phyloP scores from a whole-genome alignment of 1,284 basidiomycete species.

The Ustilago curta region DNA sequence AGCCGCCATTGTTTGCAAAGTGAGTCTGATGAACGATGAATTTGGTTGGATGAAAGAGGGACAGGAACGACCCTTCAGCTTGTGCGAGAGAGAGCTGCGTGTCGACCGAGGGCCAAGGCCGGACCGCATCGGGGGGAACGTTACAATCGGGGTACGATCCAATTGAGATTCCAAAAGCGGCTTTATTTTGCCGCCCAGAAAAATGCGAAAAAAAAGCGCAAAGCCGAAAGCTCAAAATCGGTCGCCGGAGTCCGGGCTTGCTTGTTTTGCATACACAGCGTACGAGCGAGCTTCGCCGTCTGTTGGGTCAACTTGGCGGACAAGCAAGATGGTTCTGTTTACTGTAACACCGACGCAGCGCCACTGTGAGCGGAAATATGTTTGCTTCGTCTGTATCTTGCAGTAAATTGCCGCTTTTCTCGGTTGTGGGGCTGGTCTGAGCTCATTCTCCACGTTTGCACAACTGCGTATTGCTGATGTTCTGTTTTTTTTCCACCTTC shows the following conservation, averaged over 20 bases:
- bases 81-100: neutral
- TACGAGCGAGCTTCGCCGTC: too few relatives aligned
- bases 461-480: neutral
- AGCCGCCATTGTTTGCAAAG: slow-evolving; percentile 13
- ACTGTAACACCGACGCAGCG: neutral
- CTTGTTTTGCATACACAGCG: too few relatives aligned
- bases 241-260: slow-evolving; percentile 4
- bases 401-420: neutral
- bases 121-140: neutral
- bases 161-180: neutral
- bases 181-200: slow-evolving; percentile 2
- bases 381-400: neutral
- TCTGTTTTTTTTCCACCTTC: neutral
- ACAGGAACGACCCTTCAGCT: neutral
- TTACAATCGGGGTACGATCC: neutral
- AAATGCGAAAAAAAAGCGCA: neutral
- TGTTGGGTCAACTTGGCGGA: too few relatives aligned
- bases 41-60: neutral
- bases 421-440: neutral
- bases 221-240: too few relatives aligned
- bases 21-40: neutral
- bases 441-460: neutral
- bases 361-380: slow-evolving; percentile 2
- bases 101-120: too few relatives aligned
- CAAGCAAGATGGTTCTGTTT: too few relatives aligned